Evolutionary conservation across 2,329 filamentous ascomycete genomes (phyloP), one percentile per base, ranked within the genome.

Genomic region (Exophiala alcalophila): DNA sequence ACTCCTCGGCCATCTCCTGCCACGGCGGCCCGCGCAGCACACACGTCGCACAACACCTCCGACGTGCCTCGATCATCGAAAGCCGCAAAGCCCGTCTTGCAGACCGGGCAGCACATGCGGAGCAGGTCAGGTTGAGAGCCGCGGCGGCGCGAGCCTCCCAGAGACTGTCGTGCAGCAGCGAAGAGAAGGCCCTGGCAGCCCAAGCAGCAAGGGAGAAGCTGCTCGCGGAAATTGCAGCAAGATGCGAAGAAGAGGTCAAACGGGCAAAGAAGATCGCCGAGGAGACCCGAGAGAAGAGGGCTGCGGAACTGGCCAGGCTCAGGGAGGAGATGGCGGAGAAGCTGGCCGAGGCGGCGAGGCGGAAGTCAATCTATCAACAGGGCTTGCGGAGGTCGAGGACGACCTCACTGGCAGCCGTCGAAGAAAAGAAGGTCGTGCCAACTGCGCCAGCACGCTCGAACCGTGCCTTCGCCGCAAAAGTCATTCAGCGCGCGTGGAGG

Each of bases 191-290:
- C 6, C 58, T 81, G 55, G 80, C 80, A 18, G 80, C 80, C 15
- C 74, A 83, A 53, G 69, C 80, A 40, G 76, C 80, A 12, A 74
- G 80, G 43, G 78, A 83, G 65, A 76, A 76, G 50, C 70, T 81
- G 44, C 61, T 83, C 35, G 80, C 79, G 3, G 78, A 82, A 53
- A 80, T 83, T 8, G 74, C 79, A 5, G 78, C 80, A 49, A 72
- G 76, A 59, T 83, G 80, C 57, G 80, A 80, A 44, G 80, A 82
- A 57, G 78, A 83, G 59, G 80, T 83, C 20, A 70, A 75, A 48
- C 70, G 78, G 26, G 80, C 80, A 29, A 83, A 83, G 68, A 77
- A 79, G 61, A 75, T 81, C 39, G 80, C 80, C 6, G 79, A 83
- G 62, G 79, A 83, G 50, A 80, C 78, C 55, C 77, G 78, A 57